A percentile compares a stretch with the other conserved stretches of the same genome.
Evolutionary conservation across 2,329 filamentous ascomycete genomes (phyloP).

Genomic region (Venturia oleaginea): DNA sequence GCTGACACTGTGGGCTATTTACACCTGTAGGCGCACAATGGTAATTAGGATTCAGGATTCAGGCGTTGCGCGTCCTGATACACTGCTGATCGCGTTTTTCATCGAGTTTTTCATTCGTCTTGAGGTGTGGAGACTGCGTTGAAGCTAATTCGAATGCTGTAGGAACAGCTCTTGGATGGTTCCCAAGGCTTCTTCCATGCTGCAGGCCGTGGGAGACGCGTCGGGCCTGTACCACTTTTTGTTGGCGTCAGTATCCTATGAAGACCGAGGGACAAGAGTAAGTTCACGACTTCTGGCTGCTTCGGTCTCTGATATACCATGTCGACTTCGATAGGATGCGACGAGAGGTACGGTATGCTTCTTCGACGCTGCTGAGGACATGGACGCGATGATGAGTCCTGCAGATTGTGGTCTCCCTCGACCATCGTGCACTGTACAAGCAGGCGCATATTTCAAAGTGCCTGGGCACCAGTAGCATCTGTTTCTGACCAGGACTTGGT

Average conservation of each 20-base stretch:
- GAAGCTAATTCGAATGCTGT: background rate
- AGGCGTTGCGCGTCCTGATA: slow-evolving; percentile 1
- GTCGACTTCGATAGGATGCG: background rate
- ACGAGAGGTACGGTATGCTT: background rate
- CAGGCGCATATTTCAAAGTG: background rate
- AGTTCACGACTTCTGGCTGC: background rate
- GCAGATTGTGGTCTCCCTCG: background rate
- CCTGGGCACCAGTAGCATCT: background rate
- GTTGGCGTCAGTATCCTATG: background rate
- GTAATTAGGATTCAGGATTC: background rate
- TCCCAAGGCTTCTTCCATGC: background rate
- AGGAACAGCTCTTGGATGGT: background rate
- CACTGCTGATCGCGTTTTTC: background rate
- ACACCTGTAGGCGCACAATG: background rate
- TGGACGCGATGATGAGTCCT: background rate
- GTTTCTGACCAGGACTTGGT: background rate
- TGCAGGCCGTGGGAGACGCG: background rate
- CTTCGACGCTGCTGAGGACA: background rate
- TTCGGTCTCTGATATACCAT: background rate
- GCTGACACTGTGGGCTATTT: background rate
- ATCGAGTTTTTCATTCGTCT: background rate
- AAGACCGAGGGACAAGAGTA: background rate
- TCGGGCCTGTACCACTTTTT: background rate
- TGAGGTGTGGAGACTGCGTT: background rate
- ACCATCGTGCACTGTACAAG: background rate